Conservation (phyloP, 768 basidiomycete genomes). For the Leccinum disarticulatum region DNA sequence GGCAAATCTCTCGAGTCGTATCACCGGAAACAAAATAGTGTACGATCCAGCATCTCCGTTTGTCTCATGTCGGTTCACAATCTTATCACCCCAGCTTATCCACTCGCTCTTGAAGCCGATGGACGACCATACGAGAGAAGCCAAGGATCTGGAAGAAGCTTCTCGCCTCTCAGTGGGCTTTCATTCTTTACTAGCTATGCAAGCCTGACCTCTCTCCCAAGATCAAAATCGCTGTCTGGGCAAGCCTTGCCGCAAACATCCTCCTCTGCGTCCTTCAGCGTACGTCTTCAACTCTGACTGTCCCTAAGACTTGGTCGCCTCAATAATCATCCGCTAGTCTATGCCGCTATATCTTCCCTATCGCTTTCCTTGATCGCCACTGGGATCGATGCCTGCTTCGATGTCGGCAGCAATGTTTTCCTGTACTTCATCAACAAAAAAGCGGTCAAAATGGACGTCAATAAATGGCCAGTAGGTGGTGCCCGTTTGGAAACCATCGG, state of each 20-base stretch:
- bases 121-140: constrained; percentile 85
- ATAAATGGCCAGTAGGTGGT: constrained; percentile 93
- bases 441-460: constrained; percentile 65
- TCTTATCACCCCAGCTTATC: constrained; percentile 62
- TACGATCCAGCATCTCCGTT: constrained; percentile 30
- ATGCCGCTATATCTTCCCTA: constrained; percentile 82
- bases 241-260: constrained; percentile 78
- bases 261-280: constrained; percentile 70
- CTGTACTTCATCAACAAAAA: constrained; percentile 78
- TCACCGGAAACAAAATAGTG: constrained; percentile 73
- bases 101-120: constrained; percentile 85
- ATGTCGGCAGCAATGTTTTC: constrained; percentile 81
- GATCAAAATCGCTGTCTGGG: constrained; percentile 88
- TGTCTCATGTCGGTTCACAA: not conserved
- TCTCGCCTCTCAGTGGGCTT: constrained; percentile 62
- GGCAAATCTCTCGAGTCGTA: constrained; percentile 67
- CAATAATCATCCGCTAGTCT: constrained; percentile 53
- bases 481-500: constrained; percentile 80
- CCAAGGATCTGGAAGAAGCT: constrained; percentile 63
- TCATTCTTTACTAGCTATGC: not conserved
- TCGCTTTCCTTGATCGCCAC: constrained; percentile 90
- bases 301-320: not conserved
- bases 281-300: constrained; percentile 25
- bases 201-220: constrained; percentile 27
- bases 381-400: constrained; percentile 84